phyloP scores from a whole-genome alignment of 495 filamentous ascomycete species.

The Penicillium nucicola region DNA sequence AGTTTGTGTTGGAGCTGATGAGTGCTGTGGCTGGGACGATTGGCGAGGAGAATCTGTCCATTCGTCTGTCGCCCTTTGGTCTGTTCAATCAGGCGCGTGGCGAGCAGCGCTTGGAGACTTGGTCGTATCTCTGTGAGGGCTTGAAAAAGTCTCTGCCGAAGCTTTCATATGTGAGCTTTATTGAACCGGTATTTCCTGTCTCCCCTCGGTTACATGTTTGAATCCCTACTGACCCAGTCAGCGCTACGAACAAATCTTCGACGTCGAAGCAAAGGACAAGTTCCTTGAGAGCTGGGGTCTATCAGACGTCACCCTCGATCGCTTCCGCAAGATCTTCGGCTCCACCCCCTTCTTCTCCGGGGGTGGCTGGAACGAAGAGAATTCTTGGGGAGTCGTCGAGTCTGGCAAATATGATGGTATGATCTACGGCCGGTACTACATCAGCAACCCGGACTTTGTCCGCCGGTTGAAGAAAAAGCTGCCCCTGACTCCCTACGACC shows the following conservation, averaged over 20 bases:
- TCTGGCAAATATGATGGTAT: slow-evolving; percentile 37
- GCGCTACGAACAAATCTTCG: slow-evolving; percentile 50
- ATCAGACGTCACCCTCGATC: slow-evolving; percentile 30
- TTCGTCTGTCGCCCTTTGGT: slow-evolving; percentile 48
- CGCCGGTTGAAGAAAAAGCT: slow-evolving; percentile 55
- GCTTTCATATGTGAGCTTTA: slow-evolving; percentile 51
- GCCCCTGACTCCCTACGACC: slow-evolving; percentile 52
- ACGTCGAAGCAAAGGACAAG: slow-evolving; percentile 40
- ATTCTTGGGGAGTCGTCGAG: slow-evolving; percentile 44
- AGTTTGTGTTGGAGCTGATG: slow-evolving; percentile 47
- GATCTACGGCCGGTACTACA: slow-evolving; percentile 62
- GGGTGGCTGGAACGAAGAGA: slow-evolving; percentile 46
- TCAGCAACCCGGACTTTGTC: slow-evolving; percentile 66
- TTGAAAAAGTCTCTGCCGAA: slow-evolving; percentile 45
- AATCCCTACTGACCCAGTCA: slow-evolving; percentile 5
- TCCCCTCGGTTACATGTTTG: not conserved
- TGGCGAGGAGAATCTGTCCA: slow-evolving; percentile 30
- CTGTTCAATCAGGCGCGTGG: slow-evolving; percentile 48
- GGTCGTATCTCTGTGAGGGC: slow-evolving; percentile 45
- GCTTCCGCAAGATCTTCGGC: slow-evolving; percentile 45
- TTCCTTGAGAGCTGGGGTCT: slow-evolving; percentile 45
- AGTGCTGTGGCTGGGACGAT: slow-evolving; percentile 20
- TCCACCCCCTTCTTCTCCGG: slow-evolving; percentile 46
- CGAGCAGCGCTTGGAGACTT: slow-evolving; percentile 39
- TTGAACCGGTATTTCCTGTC: slow-evolving; percentile 42